phyloP scores from a whole-genome alignment of 495 filamentous ascomycete species.

The Parathielavia hyrcaniae region DNA sequence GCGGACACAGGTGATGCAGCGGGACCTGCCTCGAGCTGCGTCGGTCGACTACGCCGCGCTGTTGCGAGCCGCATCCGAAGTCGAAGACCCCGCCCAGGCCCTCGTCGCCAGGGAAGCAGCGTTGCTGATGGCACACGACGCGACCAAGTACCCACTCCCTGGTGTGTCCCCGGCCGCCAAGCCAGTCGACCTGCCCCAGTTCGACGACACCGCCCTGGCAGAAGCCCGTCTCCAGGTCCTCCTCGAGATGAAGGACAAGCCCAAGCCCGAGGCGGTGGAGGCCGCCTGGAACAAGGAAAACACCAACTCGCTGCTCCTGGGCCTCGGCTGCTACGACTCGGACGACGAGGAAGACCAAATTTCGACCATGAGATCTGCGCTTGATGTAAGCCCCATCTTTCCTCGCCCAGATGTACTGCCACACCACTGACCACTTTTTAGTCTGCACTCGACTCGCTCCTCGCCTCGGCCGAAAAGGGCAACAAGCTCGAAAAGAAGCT shows the following conservation, averaged over 20 bases:
- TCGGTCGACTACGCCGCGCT: constrained; percentile 65
- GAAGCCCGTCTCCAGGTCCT: constrained; percentile 71
- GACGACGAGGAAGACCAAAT: constrained; percentile 61
- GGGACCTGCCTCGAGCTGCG: constrained; percentile 69
- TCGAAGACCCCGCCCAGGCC: constrained; percentile 37
- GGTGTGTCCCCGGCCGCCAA: constrained; percentile 54
- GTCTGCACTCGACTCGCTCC: constrained; percentile 63
- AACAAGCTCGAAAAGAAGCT: constrained; percentile 93
- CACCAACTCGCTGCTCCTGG: constrained; percentile 56
- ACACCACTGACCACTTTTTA: constrained; percentile 41
- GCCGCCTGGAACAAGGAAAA: constrained; percentile 61
- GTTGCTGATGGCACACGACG: constrained; percentile 73
- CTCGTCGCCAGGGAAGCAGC: constrained; percentile 71
- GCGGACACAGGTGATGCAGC: constrained; percentile 85
- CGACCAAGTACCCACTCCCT: constrained; percentile 62
- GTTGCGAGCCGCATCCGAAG: constrained; percentile 50
- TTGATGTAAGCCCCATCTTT: constrained; percentile 50
- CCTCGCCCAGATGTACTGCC: not conserved
- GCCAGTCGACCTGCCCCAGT: constrained; percentile 51
- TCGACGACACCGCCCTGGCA: constrained; percentile 66
- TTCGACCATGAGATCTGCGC: constrained; percentile 54
- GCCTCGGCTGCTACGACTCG: constrained; percentile 69
- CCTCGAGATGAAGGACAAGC: constrained; percentile 58
- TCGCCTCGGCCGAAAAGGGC: constrained; percentile 65
- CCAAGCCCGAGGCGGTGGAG: constrained; percentile 56